Conservation (phyloP, 495 filamentous ascomycete species). For the Jackrogersella minutella region DNA sequence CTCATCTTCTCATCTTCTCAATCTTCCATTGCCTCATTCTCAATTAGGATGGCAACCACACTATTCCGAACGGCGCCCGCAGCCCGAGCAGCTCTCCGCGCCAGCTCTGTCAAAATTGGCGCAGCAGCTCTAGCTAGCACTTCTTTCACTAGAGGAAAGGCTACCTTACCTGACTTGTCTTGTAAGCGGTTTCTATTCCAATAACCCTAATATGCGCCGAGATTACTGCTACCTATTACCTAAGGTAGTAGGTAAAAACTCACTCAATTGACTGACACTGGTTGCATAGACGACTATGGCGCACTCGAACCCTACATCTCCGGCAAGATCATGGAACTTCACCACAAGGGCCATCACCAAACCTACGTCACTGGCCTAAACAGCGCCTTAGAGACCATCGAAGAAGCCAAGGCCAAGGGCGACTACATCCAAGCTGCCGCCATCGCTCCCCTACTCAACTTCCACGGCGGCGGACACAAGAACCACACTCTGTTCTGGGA, state of each 20-base stretch:
- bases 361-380: slow-evolving; percentile 82
- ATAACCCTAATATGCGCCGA: neutral
- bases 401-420: slow-evolving; percentile 62
- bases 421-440: slow-evolving; percentile 77
- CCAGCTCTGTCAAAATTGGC: slow-evolving; percentile 48
- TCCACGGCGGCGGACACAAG: slow-evolving; percentile 94
- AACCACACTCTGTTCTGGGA: slow-evolving; percentile 99
- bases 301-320: slow-evolving; percentile 95
- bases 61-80: slow-evolving; percentile 60
- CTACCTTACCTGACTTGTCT: slow-evolving; percentile 90
- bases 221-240: neutral
- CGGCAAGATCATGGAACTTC: slow-evolving; percentile 97
- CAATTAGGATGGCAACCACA: slow-evolving; percentile 57
- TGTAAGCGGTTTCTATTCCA: slow-evolving; percentile 64
- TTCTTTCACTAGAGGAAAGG: slow-evolving; percentile 84
- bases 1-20: no score
- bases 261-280: slow-evolving; percentile 2
- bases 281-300: slow-evolving; percentile 75
- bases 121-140: slow-evolving; percentile 70
- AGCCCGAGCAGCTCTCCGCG: slow-evolving; percentile 55
- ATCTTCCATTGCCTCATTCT: neutral
- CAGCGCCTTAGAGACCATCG: slow-evolving; percentile 66
- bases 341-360: slow-evolving; percentile 81
- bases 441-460: slow-evolving; percentile 89
- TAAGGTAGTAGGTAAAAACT: neutral